These are phyloP conservation scores for Davidsoniella eucalypti DNA, from an alignment of 2,329 filamentous ascomycete species.

Conservation along the genomic window DNA sequence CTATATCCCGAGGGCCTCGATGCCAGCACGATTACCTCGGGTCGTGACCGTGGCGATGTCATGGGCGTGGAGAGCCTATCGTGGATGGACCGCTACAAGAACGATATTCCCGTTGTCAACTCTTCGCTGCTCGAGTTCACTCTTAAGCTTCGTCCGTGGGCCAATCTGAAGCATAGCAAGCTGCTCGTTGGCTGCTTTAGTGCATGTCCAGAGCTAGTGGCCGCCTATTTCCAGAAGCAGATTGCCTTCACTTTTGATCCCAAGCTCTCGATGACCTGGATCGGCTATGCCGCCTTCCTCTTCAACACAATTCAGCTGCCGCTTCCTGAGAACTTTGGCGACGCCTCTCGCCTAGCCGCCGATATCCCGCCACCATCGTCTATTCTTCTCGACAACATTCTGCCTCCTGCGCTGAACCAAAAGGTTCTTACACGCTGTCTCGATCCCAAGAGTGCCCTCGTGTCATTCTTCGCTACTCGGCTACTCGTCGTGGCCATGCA, in stretches of 20 bases:
- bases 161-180: conserved; percentile 64
- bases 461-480: conserved; percentile 70
- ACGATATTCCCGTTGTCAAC: conserved; percentile 61
- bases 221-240: conserved; percentile 72
- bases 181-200: conserved; percentile 66
- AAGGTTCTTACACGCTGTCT: conserved; percentile 67
- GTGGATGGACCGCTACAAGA: conserved; percentile 50
- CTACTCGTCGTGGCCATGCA: conserved; percentile 63
- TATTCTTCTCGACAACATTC: conserved; percentile 67
- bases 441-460: conserved; percentile 57
- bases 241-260: conserved; percentile 75
- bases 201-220: conserved; percentile 69
- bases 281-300: conserved; percentile 79
- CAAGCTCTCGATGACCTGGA: conserved; percentile 84
- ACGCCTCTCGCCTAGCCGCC: conserved; percentile 39
- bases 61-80: conserved; percentile 52
- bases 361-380: conserved; percentile 60
- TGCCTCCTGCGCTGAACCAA: conserved; percentile 68
- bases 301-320: conserved; percentile 65
- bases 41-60: conserved; percentile 25
- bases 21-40: conserved; percentile 23
- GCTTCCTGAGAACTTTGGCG: conserved; percentile 57
- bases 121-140: conserved; percentile 62
- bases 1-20: conserved; percentile 66
- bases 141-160: conserved; percentile 66